Evolutionary conservation across 2,329 filamentous ascomycete genomes (phyloP), one percentile per base, ranked within the genome.

Genomic region (Colletotrichum lentis): DNA sequence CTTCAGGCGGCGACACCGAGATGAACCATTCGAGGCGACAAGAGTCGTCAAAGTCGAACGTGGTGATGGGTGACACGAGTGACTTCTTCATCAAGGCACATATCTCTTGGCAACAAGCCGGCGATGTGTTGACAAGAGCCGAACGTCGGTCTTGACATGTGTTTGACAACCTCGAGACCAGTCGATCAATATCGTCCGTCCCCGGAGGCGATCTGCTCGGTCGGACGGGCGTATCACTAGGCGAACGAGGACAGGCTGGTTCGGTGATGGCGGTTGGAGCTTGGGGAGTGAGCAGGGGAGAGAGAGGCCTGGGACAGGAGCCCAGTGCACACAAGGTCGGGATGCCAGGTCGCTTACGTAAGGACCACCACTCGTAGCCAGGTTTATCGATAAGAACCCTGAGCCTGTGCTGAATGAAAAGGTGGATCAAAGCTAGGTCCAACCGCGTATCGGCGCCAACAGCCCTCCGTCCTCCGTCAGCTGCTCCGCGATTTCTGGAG

Each of bases 361-460:
- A 69, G n/a, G 22, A 10, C n/a, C n/a, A n/a, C n/a, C n/a, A n/a
- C n/a, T n/a, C n/a, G n/a, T n/a, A n/a, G n/a, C n/a, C n/a, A n/a
- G n/a, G n/a, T 22, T 31, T 46, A 53, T 58, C 52, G 52, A 58
- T 58, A 52, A 52, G 22, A 11, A 18, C 12, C 39, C 12, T 41
- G 5, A 16, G 5, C 39, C 39, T 5, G 39, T 16, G 22, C 64
- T 43, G 41, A 4, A 6, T n/a, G n/a, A n/a, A n/a, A n/a, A n/a
- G 8, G 41, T 54, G 65, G 63, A 59, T 54, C 60, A 64, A 27
- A 53, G 60, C 47, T 64, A 57, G 35, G 39, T 39, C 57, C 52
- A 35, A 3, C 39, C 41, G 14, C 39, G 41, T 20, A 37, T 64
- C 49, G 62, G 62, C 20, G 24, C 49, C 14, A 35, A 44, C 39